phyloP scores from a whole-genome alignment of 148 eudicot genomes.

The Cornus kousa region DNA sequence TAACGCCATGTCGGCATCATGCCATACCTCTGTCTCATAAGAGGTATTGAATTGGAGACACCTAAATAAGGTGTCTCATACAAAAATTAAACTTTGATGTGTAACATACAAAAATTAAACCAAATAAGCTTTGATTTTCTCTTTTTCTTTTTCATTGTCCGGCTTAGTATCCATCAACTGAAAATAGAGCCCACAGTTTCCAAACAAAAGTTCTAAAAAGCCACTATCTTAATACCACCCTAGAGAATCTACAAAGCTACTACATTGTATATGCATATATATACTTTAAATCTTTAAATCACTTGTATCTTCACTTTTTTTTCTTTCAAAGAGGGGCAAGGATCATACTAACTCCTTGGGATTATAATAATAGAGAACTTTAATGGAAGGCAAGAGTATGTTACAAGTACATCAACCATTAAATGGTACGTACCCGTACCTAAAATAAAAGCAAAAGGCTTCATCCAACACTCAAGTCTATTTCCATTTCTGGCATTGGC shows the following conservation, averaged over 20 bases:
- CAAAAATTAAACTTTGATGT: background rate
- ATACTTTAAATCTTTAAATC: background rate
- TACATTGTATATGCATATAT: background rate
- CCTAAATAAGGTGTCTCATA: too few species aligned
- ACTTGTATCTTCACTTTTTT: slow-evolving; percentile 9
- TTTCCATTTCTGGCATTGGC: slow-evolving; percentile 1
- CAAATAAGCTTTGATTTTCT: background rate
- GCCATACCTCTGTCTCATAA: too few species aligned
- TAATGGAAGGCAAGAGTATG: slow-evolving; percentile 19
- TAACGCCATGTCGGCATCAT: too few species aligned
- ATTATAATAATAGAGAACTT: slow-evolving; percentile 8
- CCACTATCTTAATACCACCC: slow-evolving; percentile 42
- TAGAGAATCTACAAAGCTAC: slow-evolving; percentile 50
- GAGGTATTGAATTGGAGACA: too few species aligned
- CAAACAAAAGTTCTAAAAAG: slow-evolving; percentile 50
- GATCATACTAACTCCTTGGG: background rate
- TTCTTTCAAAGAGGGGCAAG: background rate
- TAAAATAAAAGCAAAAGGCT: background rate
- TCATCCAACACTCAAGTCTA: background rate
- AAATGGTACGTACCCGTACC: slow-evolving; percentile 18
- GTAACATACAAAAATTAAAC: background rate
- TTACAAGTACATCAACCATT: slow-evolving; percentile 20
- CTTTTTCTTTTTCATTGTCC: slow-evolving; percentile 1
- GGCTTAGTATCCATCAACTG: background rate
- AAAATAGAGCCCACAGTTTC: slow-evolving; percentile 28